A percentile compares a stretch with the other conserved stretches of the same genome.
phyloP scores from a whole-genome alignment of 2,329 filamentous ascomycete genomes.

The Penicillium sp. region DNA sequence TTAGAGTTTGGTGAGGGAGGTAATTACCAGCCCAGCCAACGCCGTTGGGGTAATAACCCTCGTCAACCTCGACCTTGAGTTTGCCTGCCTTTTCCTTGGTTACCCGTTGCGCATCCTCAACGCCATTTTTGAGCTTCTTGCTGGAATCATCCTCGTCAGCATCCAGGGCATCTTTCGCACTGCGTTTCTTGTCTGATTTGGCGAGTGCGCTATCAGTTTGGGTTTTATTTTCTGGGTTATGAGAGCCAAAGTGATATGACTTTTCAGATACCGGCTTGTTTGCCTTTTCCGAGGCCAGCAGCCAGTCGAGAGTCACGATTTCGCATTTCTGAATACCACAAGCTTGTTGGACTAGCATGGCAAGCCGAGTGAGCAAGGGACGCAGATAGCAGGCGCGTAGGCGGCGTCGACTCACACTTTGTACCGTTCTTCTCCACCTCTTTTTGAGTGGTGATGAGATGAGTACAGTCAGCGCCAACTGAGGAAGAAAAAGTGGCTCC shows the following conservation, averaged over 20 bases:
- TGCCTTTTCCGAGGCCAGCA: slow-evolving; percentile 58
- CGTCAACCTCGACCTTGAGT: slow-evolving; percentile 55
- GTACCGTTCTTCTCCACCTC: slow-evolving; percentile 41
- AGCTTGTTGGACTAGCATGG: slow-evolving; percentile 53
- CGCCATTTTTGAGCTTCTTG: slow-evolving; percentile 44
- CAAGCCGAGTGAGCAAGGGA: slow-evolving; percentile 57
- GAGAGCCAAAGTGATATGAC: slow-evolving; percentile 39
- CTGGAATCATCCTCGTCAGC: slow-evolving; percentile 28
- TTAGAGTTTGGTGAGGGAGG: neutral
- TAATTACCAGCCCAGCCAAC: slow-evolving; percentile 8
- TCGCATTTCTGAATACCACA: slow-evolving; percentile 55
- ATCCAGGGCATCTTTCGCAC: slow-evolving; percentile 23
- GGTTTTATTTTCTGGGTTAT: slow-evolving; percentile 15
- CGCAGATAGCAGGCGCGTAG: slow-evolving; percentile 48
- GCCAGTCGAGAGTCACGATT: slow-evolving; percentile 66
- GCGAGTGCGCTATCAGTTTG: slow-evolving; percentile 27
- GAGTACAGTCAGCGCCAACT: slow-evolving; percentile 40
- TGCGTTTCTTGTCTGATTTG: slow-evolving; percentile 41
- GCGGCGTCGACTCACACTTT: slow-evolving; percentile 37
- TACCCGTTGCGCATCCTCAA: slow-evolving; percentile 48
- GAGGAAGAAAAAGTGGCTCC: slow-evolving; percentile 40
- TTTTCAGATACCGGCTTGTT: slow-evolving; percentile 48
- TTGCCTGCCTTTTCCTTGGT: slow-evolving; percentile 46
- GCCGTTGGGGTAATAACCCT: slow-evolving; percentile 30
- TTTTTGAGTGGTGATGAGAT: slow-evolving; percentile 43